A percentile compares a stretch with the other conserved stretches of the same genome.
phyloP scores from a whole-genome alignment of 2,329 filamentous ascomycete genomes.

The Arthrinium phaeospermum region DNA sequence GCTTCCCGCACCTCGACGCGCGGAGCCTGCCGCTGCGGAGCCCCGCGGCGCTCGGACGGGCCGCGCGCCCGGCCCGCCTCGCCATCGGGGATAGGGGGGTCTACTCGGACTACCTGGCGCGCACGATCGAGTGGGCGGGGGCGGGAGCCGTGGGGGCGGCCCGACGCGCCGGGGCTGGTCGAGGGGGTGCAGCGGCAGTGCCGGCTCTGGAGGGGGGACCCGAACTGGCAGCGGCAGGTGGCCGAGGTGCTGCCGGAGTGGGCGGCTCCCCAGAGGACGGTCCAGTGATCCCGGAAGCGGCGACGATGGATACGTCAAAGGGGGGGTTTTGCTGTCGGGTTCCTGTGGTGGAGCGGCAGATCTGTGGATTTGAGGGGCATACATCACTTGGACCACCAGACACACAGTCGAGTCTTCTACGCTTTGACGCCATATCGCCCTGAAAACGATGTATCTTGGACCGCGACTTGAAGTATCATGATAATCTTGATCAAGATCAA shows the following conservation, averaged over 20 bases:
- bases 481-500: background rate
- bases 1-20: constrained; percentile 26
- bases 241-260: constrained; percentile 24
- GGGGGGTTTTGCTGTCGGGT: background rate
- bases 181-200: constrained; percentile 14
- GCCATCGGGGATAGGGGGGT: constrained; percentile 21
- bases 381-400: background rate
- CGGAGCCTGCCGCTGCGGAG: constrained; percentile 24
- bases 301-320: too few relatives aligned
- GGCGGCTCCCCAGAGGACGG: constrained; percentile 22
- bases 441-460: background rate
- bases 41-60: constrained; percentile 23
- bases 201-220: constrained; percentile 24
- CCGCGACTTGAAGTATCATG: background rate
- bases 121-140: constrained; percentile 26
- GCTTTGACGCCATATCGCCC: background rate
- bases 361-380: background rate
- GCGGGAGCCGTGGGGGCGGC: constrained; percentile 23
- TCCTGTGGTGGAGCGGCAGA: background rate
- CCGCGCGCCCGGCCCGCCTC: constrained; percentile 23
- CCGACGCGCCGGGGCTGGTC: constrained; percentile 23
- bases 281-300: background rate
- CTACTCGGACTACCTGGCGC: constrained; percentile 29
- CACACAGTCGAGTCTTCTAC: background rate
- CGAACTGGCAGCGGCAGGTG: constrained; percentile 24